These are phyloP conservation scores for Juncus inflexus DNA, from an alignment of 176 grass and related monocot genomes.

Conservation along the genomic window DNA sequence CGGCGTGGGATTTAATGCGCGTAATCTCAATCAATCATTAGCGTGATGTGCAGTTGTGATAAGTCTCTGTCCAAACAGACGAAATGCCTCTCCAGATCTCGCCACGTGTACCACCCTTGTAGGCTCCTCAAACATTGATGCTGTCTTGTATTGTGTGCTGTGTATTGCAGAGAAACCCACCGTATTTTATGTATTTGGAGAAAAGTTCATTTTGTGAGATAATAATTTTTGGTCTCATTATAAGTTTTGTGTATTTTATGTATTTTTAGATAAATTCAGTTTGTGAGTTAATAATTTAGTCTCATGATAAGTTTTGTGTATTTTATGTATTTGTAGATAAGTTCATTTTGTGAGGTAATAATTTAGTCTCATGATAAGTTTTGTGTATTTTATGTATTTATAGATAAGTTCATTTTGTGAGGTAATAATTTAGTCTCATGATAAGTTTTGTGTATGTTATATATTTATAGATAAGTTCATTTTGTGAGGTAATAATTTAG, in stretches of 20 bases:
- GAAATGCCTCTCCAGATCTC: neutral
- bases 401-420: too few species aligned
- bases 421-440: neutral
- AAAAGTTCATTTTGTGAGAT: too few species aligned
- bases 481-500: neutral
- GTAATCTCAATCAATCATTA: conserved; percentile 6
- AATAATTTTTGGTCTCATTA: neutral
- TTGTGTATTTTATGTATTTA: neutral
- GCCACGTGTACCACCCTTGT: neutral
- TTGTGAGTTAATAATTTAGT: neutral
- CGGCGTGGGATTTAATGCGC: neutral
- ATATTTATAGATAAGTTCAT: too few species aligned
- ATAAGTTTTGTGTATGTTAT: neutral
- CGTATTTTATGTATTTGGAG: neutral
- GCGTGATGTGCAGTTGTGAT: neutral
- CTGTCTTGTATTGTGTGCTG: neutral
- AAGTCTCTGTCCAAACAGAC: neutral
- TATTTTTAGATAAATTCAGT: too few species aligned
- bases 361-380: neutral
- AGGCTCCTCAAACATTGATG: neutral
- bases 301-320: neutral
- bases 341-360: too few species aligned
- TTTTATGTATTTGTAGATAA: neutral
- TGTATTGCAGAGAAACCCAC: neutral
- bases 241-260: neutral